A percentile compares a stretch with the other conserved stretches of the same genome.
Evolutionary conservation across 257 asterid species (phyloP).

Genomic region (Agastache rugosa): DNA sequence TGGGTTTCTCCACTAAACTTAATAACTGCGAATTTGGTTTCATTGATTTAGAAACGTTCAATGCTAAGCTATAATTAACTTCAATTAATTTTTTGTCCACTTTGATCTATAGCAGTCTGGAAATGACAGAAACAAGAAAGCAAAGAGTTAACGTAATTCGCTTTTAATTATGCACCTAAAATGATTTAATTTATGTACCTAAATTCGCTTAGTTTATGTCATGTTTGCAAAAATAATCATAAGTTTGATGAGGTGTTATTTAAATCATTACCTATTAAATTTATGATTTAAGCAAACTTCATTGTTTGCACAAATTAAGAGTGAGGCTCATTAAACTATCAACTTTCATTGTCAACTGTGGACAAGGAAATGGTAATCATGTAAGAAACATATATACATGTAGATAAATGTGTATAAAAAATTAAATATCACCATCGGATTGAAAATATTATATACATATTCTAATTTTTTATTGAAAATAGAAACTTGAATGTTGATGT

Average conservation of each 20-base stretch:
- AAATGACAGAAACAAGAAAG: neutral
- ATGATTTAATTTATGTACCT: neutral
- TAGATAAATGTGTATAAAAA: neutral
- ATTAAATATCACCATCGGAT: conserved; percentile 17
- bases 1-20: neutral
- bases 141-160: conserved; percentile 5
- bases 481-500: conserved; percentile 10
- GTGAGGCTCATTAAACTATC: conserved; percentile 21
- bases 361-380: conserved; percentile 21
- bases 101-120: neutral
- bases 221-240: conserved; percentile 14
- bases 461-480: neutral
- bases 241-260: conserved; percentile 21
- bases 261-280: conserved; percentile 15
- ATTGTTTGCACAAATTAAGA: conserved; percentile 10
- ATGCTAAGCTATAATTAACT: neutral
- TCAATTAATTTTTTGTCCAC: neutral
- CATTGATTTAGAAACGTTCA: conserved; percentile 8
- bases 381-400: neutral
- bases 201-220: neutral
- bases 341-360: conserved; percentile 16
- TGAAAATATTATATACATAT: neutral
- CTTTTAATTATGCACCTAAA: neutral
- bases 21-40: neutral
- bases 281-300: conserved; percentile 35